Evolutionary conservation across 1,139 yeast species (phyloP), one percentile per base, ranked within the genome.

Genomic region (Saccharomyces pastorianus): DNA sequence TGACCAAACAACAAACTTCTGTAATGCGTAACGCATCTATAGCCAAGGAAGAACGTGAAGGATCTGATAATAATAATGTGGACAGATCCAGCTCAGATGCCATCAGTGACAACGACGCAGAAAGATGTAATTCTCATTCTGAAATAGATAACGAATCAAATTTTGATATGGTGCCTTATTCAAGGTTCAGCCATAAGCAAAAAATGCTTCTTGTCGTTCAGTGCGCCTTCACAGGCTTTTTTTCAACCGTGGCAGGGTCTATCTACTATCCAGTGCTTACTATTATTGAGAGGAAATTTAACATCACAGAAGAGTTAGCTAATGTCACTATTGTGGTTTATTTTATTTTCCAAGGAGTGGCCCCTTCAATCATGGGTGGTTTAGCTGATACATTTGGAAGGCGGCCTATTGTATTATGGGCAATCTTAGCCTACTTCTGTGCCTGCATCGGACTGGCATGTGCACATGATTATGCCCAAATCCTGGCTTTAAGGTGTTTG

Each of bases 191-290:
- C 11, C 13, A 28, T 28, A 28, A 28, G 13, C 31, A 28, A 28
- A 28, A 28, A 9, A 25, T 25, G 26, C 26, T 68, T 6, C 61
- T 81, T 17, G 73, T 77, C 0, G 51, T 69, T 0, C 60, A 79
- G 2, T 71, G 79, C 47, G 73, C 84, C 0, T 58, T 71, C 13
- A 71, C 77, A 1, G 83, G 84, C 0, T 64, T 82, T 32, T 81
- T 84, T 71, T 84, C 93, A 0, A 74, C 88, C 0, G 69, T 84
- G n/a, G 80, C 88, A 2, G 77, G 82, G 55, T 83, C 93, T 0
- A 84, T 87, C 25, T 87, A 84, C 64, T 83, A 84, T 66, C 93
- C 95, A 0, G 89, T 88, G 0, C 69, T 88, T 27, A 79, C 83
- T 0, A 75, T 74, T 8, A 69, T 88, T 6, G 77, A 80, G 27